Evolutionary conservation across 306 rosid species (phyloP), one percentile per base, ranked within the genome.

Genomic region (Quercus variabilis): DNA sequence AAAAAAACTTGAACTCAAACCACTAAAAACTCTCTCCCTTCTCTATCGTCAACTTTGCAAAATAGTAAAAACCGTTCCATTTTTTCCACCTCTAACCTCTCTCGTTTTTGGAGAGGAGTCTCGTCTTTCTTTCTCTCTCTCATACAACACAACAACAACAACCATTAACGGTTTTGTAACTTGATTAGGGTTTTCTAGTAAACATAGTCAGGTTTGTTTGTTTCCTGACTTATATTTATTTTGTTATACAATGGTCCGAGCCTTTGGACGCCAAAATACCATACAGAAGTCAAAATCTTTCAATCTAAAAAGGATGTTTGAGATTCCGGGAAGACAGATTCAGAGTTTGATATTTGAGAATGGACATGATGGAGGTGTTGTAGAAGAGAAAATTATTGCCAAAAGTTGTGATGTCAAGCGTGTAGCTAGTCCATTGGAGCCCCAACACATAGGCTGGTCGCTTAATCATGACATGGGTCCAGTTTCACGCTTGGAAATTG

Each of bases 281-380:
- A 74, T 91, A 85, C 97, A 90, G 73, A 90, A 93, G 72, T 77
- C 88, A 0, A 86, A 33, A 83, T 93, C 99, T 28, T 96, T 96
- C 80, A 87, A 89, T 71, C 59, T 93, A n/a, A 88, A 78, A 52
- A 90, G 52, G 83, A 88, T 90, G 93, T 81, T 92, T 77, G 98
- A 94, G 46, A 79, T 74, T 33, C 89, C 88, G 10, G 92, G 93
- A 23, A 80, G 88, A 71, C 85, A 89, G 69, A 31, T 83, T 54
- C 97, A 89, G 11, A 88, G 90, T 78, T 64, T 85, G 25, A 58
- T 79, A 10, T 78, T 86, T 57, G 97, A 89, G 18, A 64, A 3
- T 60, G 87, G 85, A 21, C 82, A 83, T 41, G 89, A 86, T 17
- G 84, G 79, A 4, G 81, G 14, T 5, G 62, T 3, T 69, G 80